phyloP scores from a whole-genome alignment of 441 rosid species.

The Corymbia calophylla region DNA sequence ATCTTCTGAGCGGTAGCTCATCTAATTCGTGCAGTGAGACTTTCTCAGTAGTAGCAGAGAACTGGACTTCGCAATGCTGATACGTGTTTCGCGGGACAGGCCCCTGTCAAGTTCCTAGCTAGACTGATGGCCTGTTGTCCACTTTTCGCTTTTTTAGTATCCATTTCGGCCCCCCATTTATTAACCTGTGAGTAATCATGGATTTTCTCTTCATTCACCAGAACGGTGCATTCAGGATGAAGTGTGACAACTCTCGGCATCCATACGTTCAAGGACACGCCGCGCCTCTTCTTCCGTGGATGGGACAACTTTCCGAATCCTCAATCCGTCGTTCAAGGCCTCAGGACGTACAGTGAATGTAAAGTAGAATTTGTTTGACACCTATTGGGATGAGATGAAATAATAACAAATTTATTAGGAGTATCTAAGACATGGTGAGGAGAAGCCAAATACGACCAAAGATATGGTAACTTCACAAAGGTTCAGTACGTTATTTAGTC shows the following conservation, averaged over 20 bases:
- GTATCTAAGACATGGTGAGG: neutral
- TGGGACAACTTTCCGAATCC: conserved; percentile 72
- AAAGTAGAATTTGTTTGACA: conserved; percentile 77
- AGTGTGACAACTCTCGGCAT: conserved; percentile 39
- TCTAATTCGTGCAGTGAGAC: neutral
- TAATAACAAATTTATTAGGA: neutral
- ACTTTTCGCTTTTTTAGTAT: neutral
- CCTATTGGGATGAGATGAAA: conserved; percentile 18
- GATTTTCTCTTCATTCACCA: neutral
- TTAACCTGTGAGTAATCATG: neutral
- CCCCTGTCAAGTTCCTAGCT: neutral
- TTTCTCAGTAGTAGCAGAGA: neutral
- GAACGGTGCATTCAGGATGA: neutral
- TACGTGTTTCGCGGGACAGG: neutral
- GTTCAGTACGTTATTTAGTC: neutral
- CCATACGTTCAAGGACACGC: conserved; percentile 68
- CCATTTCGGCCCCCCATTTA: neutral
- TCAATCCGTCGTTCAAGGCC: conserved; percentile 51
- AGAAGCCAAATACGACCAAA: neutral
- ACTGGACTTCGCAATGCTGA: neutral
- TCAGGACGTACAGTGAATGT: conserved; percentile 66
- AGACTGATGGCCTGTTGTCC: neutral
- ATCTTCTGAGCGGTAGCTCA: neutral
- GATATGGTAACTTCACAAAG: neutral
- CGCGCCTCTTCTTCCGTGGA: conserved; percentile 74